A percentile compares a stretch with the other conserved stretches of the same genome.
These are phyloP conservation scores for Diaporthe vaccinii DNA, from an alignment of 2,329 filamentous ascomycete genomes.

Conservation along the genomic window DNA sequence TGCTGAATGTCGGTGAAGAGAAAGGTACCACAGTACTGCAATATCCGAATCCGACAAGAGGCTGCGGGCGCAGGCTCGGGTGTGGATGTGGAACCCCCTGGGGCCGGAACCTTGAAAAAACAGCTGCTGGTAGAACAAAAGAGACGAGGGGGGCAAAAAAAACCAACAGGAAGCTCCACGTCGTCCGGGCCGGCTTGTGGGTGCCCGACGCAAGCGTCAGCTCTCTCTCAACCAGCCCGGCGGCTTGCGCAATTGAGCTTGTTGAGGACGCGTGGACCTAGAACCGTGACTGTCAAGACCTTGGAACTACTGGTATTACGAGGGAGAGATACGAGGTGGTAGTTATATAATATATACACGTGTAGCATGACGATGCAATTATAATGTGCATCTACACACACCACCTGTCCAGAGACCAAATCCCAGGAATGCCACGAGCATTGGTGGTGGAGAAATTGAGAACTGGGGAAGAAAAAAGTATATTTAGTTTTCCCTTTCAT, in stretches of 20 bases:
- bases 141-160: background rate
- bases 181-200: background rate
- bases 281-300: background rate
- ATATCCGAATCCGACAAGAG: conserved; percentile 26
- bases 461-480: background rate
- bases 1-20: conserved; percentile 22
- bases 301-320: background rate
- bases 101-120: conserved; percentile 17
- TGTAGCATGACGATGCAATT: conserved; percentile 14
- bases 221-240: background rate
- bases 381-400: background rate
- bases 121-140: background rate
- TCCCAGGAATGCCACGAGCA: conserved; percentile 7
- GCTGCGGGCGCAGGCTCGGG: conserved; percentile 15
- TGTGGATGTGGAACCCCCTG: conserved; percentile 8
- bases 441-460: conserved; percentile 4
- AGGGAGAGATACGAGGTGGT: conserved; percentile 23
- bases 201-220: conserved; percentile 1
- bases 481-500: conserved; percentile 14
- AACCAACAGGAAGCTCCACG: conserved; percentile 11
- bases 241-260: conserved; percentile 29
- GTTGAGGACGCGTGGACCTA: conserved; percentile 1
- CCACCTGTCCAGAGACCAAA: background rate
- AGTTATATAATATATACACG: conserved; percentile 1
- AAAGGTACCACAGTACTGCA: conserved; percentile 30